A percentile compares a stretch with the other conserved stretches of the same genome.
Conservation (phyloP, 805 yeast genomes). For the Candida qinlingensis region DNA sequence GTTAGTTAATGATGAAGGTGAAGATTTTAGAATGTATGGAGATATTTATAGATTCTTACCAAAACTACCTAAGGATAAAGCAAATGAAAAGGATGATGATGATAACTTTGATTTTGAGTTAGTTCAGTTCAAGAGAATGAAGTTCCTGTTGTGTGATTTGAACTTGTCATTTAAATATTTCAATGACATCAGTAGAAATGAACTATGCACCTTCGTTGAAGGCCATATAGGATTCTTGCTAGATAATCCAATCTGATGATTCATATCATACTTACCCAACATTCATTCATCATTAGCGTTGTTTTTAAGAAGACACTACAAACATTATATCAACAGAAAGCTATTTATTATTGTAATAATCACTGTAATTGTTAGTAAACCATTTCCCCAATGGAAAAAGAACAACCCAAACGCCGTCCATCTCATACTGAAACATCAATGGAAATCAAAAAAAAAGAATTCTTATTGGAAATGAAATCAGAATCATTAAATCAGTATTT, state of each 20-base stretch:
- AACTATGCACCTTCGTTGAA: constrained; percentile 43
- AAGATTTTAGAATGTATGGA: constrained; percentile 22
- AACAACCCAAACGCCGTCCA: too few species aligned
- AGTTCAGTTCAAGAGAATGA: constrained; percentile 52
- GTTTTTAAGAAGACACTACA: too few species aligned
- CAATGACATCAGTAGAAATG: constrained; percentile 34
- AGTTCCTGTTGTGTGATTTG: constrained; percentile 45
- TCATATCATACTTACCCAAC: too few species aligned
- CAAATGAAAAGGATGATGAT: not conserved
- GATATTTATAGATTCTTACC: constrained; percentile 27
- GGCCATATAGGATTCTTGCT: constrained; percentile 39
- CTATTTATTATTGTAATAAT: too few species aligned
- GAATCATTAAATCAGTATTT: constrained; percentile 53
- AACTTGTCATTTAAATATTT: constrained; percentile 41
- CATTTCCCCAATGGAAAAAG: too few species aligned
- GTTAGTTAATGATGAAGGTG: constrained; percentile 13
- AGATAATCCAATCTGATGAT: not conserved
- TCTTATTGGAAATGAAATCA: constrained; percentile 23
- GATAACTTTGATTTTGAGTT: constrained; percentile 44
- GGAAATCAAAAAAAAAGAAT: not conserved
- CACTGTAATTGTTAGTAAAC: too few species aligned
- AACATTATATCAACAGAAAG: too few species aligned
- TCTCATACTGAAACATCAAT: not conserved
- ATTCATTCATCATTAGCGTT: too few species aligned
- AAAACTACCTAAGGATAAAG: constrained; percentile 3